Base-by-base conservation (phyloP, 805 yeast species). In the Middelhovenomyces tepae region DNA sequence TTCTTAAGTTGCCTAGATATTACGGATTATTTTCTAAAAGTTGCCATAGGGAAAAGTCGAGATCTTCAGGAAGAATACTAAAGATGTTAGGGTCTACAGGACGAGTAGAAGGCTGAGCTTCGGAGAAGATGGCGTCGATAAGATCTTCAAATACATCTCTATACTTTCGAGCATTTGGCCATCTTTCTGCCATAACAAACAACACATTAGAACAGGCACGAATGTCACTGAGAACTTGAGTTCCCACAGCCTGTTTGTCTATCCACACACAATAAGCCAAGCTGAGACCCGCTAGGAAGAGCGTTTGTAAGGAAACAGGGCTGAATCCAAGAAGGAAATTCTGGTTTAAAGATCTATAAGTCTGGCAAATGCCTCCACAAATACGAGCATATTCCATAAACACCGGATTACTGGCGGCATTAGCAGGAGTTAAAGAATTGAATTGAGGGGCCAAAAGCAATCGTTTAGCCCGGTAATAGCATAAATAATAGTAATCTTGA, bases 401-500 rank as follows among this genome's bases (percentile, higher is more conserved):
- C 7, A 37, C 22, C 7, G 28, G 27, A 22, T 24, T 21, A 10
- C 16, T 18, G 11, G 35, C 11, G 3, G 28, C 33, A n/a, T 24
- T 14, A 7, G 15, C 23, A 2, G 38, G 30, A 11, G 32, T 23
- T n/a, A 34, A 11, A n/a, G 24, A 13, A n/a, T 36, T 29, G 26
- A 37, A 37, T 22, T 16, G 30, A 7, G 41, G 35, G 4, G 34
- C 32, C 24, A 37, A 14, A 7, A 37, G 28, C 14, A 37, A 22
- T n/a, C 32, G 16, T 29, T 37, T 37, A 4, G 41, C 41, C 14
- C 37, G 35, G 18, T 29, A 37, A 26, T 34, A 37, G 20, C 28
- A 23, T 13, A 37, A 23, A 10, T 25, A 14, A 18, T 30, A 29
- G 13, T 37, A 37, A 15, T 37, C 41, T 7, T 19, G 16, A 17